phyloP scores from a whole-genome alignment of 306 rosid genomes.

The Cucumis melo region DNA sequence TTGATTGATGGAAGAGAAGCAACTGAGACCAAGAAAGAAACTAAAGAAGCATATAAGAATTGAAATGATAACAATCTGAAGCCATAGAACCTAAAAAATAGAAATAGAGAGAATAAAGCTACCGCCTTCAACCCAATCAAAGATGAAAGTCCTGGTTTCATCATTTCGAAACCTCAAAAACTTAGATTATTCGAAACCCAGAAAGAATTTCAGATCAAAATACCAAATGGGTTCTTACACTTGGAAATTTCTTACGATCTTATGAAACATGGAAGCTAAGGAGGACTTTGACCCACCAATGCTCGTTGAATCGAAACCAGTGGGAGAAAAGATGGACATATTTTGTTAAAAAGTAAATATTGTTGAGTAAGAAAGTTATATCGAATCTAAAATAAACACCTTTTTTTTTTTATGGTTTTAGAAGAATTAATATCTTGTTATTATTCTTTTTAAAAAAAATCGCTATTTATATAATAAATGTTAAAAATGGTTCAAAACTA shows the following conservation, averaged over 20 bases:
- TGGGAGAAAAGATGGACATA: too few relatives aligned
- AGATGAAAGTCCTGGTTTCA: slow-evolving; percentile 65
- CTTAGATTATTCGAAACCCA: not conserved
- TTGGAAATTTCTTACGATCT: not conserved
- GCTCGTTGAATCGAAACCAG: not conserved
- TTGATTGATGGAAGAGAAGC: slow-evolving; percentile 61
- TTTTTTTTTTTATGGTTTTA: too few relatives aligned
- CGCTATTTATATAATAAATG: too few relatives aligned
- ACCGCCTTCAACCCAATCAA: slow-evolving; percentile 51
- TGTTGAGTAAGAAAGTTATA: too few relatives aligned
- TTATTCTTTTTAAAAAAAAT: too few relatives aligned
- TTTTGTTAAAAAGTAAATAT: too few relatives aligned
- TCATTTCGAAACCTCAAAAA: not conserved
- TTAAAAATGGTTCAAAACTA: too few relatives aligned
- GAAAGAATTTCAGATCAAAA: not conserved
- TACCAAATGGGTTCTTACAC: not conserved
- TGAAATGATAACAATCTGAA: slow-evolving; percentile 37
- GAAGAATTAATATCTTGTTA: too few relatives aligned
- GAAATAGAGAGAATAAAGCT: slow-evolving; percentile 23
- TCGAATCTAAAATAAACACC: too few relatives aligned
- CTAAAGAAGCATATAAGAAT: slow-evolving; percentile 50
- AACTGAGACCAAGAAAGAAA: slow-evolving; percentile 40
- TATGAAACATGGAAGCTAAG: not conserved
- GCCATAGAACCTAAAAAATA: slow-evolving; percentile 27
- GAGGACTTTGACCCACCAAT: not conserved